These are phyloP conservation scores for Trypanosoma mega DNA, from an alignment of 208 protist genomes.

Conservation along the genomic window DNA sequence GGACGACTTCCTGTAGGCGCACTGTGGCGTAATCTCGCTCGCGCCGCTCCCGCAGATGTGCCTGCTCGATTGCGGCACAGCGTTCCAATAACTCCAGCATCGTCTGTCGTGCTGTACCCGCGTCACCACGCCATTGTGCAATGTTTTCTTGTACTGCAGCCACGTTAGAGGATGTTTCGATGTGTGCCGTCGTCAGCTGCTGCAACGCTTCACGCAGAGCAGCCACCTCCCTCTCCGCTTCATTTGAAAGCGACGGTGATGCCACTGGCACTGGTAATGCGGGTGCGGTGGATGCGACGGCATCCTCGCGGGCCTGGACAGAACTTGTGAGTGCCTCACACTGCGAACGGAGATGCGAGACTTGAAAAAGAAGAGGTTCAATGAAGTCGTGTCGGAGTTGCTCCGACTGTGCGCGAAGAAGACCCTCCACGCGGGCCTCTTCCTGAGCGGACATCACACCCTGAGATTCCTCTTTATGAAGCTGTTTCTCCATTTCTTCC, in stretches of 20 bases:
- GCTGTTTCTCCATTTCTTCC: neutral
- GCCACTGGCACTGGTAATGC: no score
- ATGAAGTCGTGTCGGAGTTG: neutral
- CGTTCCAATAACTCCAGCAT: neutral
- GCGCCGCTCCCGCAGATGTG: constrained; percentile 21
- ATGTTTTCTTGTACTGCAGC: neutral
- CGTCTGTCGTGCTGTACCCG: neutral
- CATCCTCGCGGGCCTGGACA: neutral
- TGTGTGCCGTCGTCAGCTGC: constrained; percentile 9
- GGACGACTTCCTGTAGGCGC: constrained; percentile 21
- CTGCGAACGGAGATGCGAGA: constrained; percentile 1
- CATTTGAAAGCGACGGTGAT: no score
- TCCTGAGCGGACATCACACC: neutral
- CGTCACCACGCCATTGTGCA: neutral
- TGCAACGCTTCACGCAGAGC: constrained; percentile 9
- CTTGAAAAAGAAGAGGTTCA: constrained; percentile 11
- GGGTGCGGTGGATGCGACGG: no score
- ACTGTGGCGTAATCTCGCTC: constrained; percentile 16
- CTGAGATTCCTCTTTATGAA: neutral
- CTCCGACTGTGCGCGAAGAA: neutral
- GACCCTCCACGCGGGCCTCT: neutral
- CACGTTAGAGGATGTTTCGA: no score
- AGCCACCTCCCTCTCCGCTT: constrained; percentile 4
- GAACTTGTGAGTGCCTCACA: constrained; percentile 3
- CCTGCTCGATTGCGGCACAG: constrained; percentile 23